Base-by-base conservation (phyloP, 768 basidiomycete species). In the Suillus lakei region DNA sequence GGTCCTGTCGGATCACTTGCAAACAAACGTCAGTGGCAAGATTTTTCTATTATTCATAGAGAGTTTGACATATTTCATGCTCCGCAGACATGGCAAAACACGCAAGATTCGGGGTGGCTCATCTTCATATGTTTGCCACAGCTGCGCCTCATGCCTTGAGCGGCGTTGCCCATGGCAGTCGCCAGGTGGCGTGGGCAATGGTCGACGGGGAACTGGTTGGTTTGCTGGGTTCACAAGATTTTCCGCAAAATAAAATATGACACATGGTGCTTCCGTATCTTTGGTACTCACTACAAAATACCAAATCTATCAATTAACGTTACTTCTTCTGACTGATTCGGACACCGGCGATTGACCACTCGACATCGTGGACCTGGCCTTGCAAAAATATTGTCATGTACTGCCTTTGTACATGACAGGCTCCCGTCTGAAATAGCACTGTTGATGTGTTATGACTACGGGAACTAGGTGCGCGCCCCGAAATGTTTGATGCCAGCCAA, bases 21-120 rank as follows among this genome's bases (percentile, higher is more conserved):
- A 53, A 53, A 53, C 51, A 21, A 32, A 32, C 30, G 51, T 30
- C 10, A 12, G 51, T 53, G 30, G 10, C 30, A 6, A 53, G 28
- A 12, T 21, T 53, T 53, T 8, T 12, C 15, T 32, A 5, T 53
- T 6, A 21, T 53, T 2, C 21, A 6, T 30, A 10, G 2, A 30
- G 4, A 8, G 10, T 21, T 21, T 53, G 18, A 53, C 21, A 10
- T 53, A 10, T 53, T 21, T 32, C 5, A 21, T 32, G 21, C 30
- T 53, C 28, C 2, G 32, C n/a, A 76, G 75, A 59, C 69, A 71
- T 34, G 76, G 76, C n/a, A 73, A 76, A 61, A 68, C 76, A 21
- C 66, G 76, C 30, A 39, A 67, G 66, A 77, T 76, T 39, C 68
- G 68, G 41, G 75, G 75, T n/a, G 75, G 76, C 64, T 73, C 76